These are phyloP conservation scores for Pleoardoris graminearum DNA, from an alignment of 2,329 filamentous ascomycete genomes.

Conservation along the genomic window DNA sequence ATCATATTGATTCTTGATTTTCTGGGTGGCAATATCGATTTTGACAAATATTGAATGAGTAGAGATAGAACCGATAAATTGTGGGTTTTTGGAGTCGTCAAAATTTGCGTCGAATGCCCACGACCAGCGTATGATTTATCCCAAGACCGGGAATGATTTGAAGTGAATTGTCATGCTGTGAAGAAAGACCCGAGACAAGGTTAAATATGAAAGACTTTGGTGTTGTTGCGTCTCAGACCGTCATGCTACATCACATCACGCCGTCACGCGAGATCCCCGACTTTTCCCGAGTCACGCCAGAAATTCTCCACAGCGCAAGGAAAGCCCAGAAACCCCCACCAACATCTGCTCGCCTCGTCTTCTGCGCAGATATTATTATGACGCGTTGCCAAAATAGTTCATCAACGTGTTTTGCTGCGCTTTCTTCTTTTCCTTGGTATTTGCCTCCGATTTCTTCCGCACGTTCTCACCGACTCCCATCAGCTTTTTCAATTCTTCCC, in stretches of 20 bases:
- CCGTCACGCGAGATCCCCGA: conserved; percentile 6
- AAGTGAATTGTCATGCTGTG: too few species aligned
- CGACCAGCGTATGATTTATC: too few species aligned
- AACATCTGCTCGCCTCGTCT: background rate
- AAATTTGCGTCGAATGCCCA: too few species aligned
- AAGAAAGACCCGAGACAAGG: too few species aligned
- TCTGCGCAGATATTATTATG: background rate
- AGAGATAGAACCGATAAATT: too few species aligned
- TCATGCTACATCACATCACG: conserved; percentile 2
- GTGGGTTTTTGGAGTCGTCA: too few species aligned
- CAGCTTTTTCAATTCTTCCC: conserved; percentile 65
- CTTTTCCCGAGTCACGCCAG: conserved; percentile 6
- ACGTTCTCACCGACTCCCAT: conserved; percentile 63
- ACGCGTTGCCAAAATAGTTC: conserved; percentile 36
- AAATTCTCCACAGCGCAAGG: background rate
- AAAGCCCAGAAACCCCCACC: background rate
- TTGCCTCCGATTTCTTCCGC: conserved; percentile 42
- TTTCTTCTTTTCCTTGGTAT: conserved; percentile 35
- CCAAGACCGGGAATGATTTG: too few species aligned
- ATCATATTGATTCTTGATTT: background rate
- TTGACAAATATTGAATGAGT: too few species aligned
- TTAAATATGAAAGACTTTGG: background rate
- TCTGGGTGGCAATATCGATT: too few species aligned
- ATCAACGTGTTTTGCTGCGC: conserved; percentile 39
- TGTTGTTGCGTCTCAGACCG: background rate